These are phyloP conservation scores for Conidiobolus incongruus DNA, from an alignment of 371 early-diverging fungal species.

Conservation along the genomic window DNA sequence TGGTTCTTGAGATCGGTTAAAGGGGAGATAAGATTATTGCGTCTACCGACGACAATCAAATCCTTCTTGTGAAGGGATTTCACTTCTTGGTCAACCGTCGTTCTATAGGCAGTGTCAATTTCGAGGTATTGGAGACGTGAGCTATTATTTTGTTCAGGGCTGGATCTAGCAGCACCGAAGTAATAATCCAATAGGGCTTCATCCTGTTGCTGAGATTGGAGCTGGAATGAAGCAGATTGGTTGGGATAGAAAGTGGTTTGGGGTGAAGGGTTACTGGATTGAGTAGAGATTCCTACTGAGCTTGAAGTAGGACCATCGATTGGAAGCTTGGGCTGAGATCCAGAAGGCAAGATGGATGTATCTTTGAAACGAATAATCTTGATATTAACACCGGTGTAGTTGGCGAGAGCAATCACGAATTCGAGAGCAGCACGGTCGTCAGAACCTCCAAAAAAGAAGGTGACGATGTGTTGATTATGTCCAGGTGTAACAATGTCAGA, in stretches of 20 bases:
- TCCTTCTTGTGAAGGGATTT: constrained; percentile 10
- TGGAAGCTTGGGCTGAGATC: constrained; percentile 5
- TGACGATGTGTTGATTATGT: constrained; percentile 8
- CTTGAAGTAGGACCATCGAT: constrained; percentile 6
- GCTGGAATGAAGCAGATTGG: too few species aligned
- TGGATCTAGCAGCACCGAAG: constrained; percentile 1
- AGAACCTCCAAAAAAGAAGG: constrained; percentile 32
- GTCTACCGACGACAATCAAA: constrained; percentile 15
- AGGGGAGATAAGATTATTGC: background rate
- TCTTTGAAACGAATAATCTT: constrained; percentile 5
- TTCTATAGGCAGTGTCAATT: constrained; percentile 9
- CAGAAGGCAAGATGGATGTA: background rate
- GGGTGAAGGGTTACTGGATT: too few species aligned
- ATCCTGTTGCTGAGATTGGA: background rate
- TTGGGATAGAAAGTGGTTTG: too few species aligned
- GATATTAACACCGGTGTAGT: constrained; percentile 8
- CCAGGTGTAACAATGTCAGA: constrained; percentile 2
- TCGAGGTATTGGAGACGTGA: constrained; percentile 2
- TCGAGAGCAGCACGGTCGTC: constrained; percentile 30
- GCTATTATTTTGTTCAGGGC: background rate
- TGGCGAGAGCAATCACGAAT: constrained; percentile 11
- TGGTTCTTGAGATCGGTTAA: background rate
- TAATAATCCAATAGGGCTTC: background rate
- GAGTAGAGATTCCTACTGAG: too few species aligned
- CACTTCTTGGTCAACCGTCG: constrained; percentile 12